A percentile compares a stretch with the other conserved stretches of the same genome.
Evolutionary conservation across 345 rosid species (phyloP).

Genomic region (Raphanus raphanistrum): DNA sequence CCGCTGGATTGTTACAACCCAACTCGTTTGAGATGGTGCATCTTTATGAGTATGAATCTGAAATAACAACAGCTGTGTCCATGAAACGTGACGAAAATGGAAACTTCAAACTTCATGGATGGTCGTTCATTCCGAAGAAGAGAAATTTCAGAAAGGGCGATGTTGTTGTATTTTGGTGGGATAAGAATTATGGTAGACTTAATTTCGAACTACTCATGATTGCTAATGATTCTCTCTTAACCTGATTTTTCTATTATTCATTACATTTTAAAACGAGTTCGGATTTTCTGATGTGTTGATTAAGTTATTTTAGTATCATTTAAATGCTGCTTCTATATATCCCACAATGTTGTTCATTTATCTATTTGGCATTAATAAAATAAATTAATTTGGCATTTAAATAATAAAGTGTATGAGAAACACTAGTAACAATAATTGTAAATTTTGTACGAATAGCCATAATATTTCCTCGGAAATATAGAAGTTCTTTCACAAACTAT

Average conservation of each 20-base stretch:
- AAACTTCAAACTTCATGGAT: not conserved
- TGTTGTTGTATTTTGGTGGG: conserved; percentile 20
- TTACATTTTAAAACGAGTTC: not conserved
- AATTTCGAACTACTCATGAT: not conserved
- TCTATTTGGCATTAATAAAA: too few species aligned
- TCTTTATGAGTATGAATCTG: not conserved
- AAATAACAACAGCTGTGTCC: not conserved
- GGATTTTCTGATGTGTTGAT: not conserved
- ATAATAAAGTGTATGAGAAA: too few species aligned
- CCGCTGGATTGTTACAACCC: not conserved
- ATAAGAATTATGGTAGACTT: not conserved
- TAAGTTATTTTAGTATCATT: too few species aligned
- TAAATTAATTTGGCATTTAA: too few species aligned
- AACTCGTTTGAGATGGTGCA: not conserved
- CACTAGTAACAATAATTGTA: too few species aligned
- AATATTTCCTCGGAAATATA: too few species aligned
- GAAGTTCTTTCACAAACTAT: too few species aligned
- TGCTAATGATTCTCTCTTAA: not conserved
- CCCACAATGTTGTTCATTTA: too few species aligned
- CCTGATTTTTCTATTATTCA: not conserved
- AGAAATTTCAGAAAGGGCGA: not conserved
- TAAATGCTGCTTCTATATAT: too few species aligned
- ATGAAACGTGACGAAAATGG: not conserved
- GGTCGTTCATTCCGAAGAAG: not conserved
- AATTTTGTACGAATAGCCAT: too few species aligned